Conservation (phyloP, 345 rosid genomes). For the Eucalyptus decipiens region DNA sequence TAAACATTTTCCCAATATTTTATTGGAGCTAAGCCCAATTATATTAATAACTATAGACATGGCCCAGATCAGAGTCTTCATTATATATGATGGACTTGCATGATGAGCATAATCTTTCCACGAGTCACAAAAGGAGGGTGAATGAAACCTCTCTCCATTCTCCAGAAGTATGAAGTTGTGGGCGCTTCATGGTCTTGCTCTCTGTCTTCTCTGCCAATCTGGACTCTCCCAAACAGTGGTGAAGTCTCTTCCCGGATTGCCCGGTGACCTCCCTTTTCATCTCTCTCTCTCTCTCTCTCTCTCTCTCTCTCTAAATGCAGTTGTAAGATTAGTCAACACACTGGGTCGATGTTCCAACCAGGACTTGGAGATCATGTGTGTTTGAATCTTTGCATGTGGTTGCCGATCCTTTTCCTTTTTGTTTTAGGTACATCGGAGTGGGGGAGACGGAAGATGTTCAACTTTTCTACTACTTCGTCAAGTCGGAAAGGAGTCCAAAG, state of each 20-base stretch:
- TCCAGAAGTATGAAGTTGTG: neutral
- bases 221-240: neutral
- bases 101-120: neutral
- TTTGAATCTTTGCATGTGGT: neutral
- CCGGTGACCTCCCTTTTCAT: conserved; percentile 6
- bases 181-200: neutral
- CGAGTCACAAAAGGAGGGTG: neutral
- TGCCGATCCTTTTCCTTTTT: neutral
- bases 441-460: conserved; percentile 1
- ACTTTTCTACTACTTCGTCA: neutral
- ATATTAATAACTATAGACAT: neutral
- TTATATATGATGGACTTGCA: neutral
- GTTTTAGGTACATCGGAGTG: neutral
- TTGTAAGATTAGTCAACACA: neutral
- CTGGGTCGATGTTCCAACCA: neutral
- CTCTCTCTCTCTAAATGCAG: neutral
- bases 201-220: neutral
- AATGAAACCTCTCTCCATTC: neutral
- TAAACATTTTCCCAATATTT: too few species aligned
- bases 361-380: neutral
- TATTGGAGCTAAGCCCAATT: too few species aligned
- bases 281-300: neutral
- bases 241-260: conserved; percentile 3
- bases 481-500: neutral
- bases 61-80: neutral